Evolutionary conservation across 495 filamentous ascomycete genomes (phyloP), one percentile per base, ranked within the genome.

Genomic region (Talaromyces thailandensis): DNA sequence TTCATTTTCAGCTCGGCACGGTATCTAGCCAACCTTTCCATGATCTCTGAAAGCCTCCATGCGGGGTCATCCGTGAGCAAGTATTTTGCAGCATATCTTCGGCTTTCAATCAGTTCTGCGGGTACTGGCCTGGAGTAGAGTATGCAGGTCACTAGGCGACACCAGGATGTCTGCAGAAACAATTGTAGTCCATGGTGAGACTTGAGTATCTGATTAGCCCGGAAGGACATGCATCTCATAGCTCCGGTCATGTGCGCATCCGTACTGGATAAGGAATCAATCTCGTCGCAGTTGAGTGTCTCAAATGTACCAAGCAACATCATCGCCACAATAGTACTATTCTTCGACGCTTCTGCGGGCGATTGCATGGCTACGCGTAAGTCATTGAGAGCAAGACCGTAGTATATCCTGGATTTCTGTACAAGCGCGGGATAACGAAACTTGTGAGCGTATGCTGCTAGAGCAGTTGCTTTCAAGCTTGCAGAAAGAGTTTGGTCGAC

Each of bases 231-330:
- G 23, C 23, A 23, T 26, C n/a, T 25, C 57, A 59, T 48, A 48
- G 24, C 57, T 23, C 57, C 57, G 9, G 11, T 37, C 57, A 59
- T 59, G 24, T 59, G 57, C 5, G 35, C 57, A 11, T 45, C 35
- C 6, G 57, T 59, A 9, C 35, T 59, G 26, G 16, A 26, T 14
- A 59, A 16, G 1, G 18, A 23, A 12, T 43, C 14, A 2, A 40
- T 23, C 18, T 43, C 28, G 9, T 59, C 57, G 35, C 57, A 21
- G 18, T 24, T 59, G 12, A 59, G 18, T 18, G 21, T 59, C 35
- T 59, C 57, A 45, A 59, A 59, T 12, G 57, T 59, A 23, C 57
- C 35, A n/a, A 59, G 35, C 7, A 59, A 23, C 35, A 45, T 12
- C 31, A 59, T 59, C 18, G 57, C 23, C 11, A 59, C 37, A 26